Conservation (phyloP, 371 early-diverging fungal species). For the Encephalitozoon intestinalis region DNA sequence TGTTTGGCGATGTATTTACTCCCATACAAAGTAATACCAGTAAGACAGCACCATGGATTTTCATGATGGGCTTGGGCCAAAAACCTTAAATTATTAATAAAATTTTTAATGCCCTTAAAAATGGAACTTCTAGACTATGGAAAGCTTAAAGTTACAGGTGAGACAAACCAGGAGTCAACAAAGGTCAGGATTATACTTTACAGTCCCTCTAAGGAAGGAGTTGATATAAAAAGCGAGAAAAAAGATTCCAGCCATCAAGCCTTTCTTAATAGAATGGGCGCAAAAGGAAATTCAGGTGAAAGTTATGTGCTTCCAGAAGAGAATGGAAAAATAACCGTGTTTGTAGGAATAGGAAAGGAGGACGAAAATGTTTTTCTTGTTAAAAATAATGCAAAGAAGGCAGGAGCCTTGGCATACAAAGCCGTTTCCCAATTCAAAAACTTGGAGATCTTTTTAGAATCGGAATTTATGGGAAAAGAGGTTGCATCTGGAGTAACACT, state of each 20-base stretch:
- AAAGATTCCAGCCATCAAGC: background rate
- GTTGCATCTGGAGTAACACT: slow-evolving; percentile 34
- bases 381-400: background rate
- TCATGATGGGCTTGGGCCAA: background rate
- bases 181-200: slow-evolving; percentile 1
- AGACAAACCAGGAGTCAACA: background rate
- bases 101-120: background rate
- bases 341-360: background rate
- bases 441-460: background rate
- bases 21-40: background rate
- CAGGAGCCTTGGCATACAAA: slow-evolving; percentile 7
- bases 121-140: slow-evolving; percentile 1
- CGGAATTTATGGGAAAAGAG: background rate
- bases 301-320: background rate
- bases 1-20: background rate
- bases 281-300: background rate
- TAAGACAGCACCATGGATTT: background rate
- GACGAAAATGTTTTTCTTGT: background rate
- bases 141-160: background rate
- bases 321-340: background rate
- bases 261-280: background rate
- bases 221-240: background rate
- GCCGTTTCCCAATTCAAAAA: background rate
- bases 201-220: background rate
- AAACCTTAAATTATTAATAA: background rate